Percentiles rank a stretch among this genome's conserved stretches.
phyloP scores from a whole-genome alignment of 1,284 basidiomycete species.

The Phenoliferia sp. region DNA sequence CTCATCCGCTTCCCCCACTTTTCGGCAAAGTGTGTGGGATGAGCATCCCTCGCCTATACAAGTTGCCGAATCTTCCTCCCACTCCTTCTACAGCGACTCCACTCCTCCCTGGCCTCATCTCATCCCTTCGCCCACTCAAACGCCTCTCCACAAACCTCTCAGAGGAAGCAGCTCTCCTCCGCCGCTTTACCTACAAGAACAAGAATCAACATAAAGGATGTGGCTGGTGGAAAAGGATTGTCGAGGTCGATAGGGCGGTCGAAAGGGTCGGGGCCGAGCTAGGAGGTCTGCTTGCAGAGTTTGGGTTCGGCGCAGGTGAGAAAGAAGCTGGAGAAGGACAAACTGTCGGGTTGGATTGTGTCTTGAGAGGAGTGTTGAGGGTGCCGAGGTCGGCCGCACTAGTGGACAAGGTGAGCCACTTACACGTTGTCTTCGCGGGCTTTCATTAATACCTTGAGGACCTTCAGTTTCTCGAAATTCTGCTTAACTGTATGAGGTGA shows the following conservation, averaged over 20 bases:
- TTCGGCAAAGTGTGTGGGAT: too few relatives aligned
- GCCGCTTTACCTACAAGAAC: slow-evolving; percentile 33
- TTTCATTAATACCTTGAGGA: not conserved
- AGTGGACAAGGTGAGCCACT: slow-evolving; percentile 18
- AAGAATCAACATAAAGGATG: slow-evolving; percentile 31
- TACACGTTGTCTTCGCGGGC: not conserved
- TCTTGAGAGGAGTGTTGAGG: slow-evolving; percentile 4
- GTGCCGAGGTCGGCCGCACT: slow-evolving; percentile 13
- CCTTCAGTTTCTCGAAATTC: slow-evolving; percentile 8
- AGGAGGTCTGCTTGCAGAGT: slow-evolving; percentile 3
- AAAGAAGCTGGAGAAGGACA: too few relatives aligned
- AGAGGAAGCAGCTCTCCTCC: slow-evolving; percentile 19
- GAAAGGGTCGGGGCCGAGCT: slow-evolving; percentile 15
- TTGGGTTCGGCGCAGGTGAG: too few relatives aligned
- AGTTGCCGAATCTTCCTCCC: too few relatives aligned
- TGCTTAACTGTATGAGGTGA: slow-evolving; percentile 6
- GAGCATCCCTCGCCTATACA: too few relatives aligned
- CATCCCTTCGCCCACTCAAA: slow-evolving; percentile 23
- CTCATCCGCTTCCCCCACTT: too few relatives aligned
- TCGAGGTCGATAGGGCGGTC: slow-evolving; percentile 16
- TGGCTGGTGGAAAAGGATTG: slow-evolving; percentile 24
- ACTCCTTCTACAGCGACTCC: not conserved
- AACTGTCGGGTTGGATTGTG: not conserved
- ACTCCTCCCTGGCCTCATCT: slow-evolving; percentile 25
- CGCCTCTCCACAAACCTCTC: slow-evolving; percentile 11